Percentiles rank a stretch among this genome's conserved stretches.
phyloP scores from a whole-genome alignment of 140 eudicot genomes.

The Cichorium intybus region DNA sequence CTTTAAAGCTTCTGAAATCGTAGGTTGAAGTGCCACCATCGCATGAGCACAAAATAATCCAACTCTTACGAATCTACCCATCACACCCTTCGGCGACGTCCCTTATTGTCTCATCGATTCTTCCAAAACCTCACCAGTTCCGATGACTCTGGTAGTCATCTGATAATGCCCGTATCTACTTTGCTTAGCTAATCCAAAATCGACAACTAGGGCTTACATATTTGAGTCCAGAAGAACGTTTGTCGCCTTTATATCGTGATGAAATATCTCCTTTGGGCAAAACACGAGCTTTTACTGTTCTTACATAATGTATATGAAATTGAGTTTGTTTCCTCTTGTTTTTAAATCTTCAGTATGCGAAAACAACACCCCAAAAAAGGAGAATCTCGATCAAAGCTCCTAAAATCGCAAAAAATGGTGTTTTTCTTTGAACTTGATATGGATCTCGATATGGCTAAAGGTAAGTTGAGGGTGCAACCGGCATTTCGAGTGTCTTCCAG shows the following conservation, averaged over 20 bases:
- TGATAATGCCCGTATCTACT: slow-evolving; percentile 57
- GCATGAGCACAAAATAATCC: slow-evolving; percentile 78
- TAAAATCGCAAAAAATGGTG: slow-evolving; percentile 26
- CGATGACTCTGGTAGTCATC: slow-evolving; percentile 59
- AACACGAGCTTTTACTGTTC: slow-evolving; percentile 39
- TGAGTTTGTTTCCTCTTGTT: slow-evolving; percentile 31
- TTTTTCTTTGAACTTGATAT: slow-evolving; percentile 5
- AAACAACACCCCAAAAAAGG: slow-evolving; percentile 17
- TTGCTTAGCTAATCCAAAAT: slow-evolving; percentile 76
- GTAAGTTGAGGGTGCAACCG: slow-evolving; percentile 47
- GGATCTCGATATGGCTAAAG: slow-evolving; percentile 27
- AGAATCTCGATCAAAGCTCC: slow-evolving; percentile 46
- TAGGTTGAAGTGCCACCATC: slow-evolving; percentile 74
- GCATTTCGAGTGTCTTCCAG: slow-evolving; percentile 47
- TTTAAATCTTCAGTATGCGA: slow-evolving; percentile 23
- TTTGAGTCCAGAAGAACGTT: slow-evolving; percentile 63
- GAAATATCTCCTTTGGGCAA: slow-evolving; percentile 66
- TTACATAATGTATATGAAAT: slow-evolving; percentile 35
- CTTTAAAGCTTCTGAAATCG: slow-evolving; percentile 63
- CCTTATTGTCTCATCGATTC: slow-evolving; percentile 39
- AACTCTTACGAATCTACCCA: slow-evolving; percentile 59
- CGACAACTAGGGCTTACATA: slow-evolving; percentile 71
- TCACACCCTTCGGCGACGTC: slow-evolving; percentile 43
- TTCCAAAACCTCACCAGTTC: slow-evolving; percentile 51
- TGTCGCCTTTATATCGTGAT: slow-evolving; percentile 72